Evolutionary conservation across 352 stramenopile genomes (phyloP).

Genomic region (Phytopythium mirpurense): DNA sequence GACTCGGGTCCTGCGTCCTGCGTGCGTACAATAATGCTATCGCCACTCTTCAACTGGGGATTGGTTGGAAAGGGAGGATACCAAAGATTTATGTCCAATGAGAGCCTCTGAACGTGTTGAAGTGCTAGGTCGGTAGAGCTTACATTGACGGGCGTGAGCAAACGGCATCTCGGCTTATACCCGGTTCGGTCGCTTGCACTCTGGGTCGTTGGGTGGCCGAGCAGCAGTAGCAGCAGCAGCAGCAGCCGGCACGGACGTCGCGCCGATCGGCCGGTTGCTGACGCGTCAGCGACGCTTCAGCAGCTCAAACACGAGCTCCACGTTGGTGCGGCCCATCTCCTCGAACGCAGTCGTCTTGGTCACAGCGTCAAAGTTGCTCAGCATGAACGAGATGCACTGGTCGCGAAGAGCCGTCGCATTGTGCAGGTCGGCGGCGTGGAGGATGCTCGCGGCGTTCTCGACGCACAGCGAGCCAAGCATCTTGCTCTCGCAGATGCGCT

Average conservation of each 20-base stretch:
- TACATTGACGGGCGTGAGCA: too few relatives aligned
- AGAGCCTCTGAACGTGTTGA: neutral
- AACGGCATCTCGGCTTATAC: neutral
- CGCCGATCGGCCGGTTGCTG: too few relatives aligned
- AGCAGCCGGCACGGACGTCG: neutral
- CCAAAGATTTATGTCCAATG: neutral
- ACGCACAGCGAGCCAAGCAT: conserved; percentile 95
- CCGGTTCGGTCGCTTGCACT: too few relatives aligned
- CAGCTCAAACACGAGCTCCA: conserved; percentile 98
- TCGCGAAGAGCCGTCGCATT: conserved; percentile 90
- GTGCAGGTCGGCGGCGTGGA: conserved; percentile 95
- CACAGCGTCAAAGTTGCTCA: conserved; percentile 96
- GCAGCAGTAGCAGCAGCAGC: neutral
- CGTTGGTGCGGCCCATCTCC: conserved; percentile 97
- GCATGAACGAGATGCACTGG: conserved; percentile 96
- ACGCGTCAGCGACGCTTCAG: conserved; percentile 72
- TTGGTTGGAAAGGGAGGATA: conserved; percentile 3
- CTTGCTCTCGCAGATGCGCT: conserved; percentile 93
- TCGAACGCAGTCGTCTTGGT: conserved; percentile 97
- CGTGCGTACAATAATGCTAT: too few relatives aligned
- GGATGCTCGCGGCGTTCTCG: conserved; percentile 95
- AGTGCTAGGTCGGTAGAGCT: too few relatives aligned
- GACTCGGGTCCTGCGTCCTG: neutral
- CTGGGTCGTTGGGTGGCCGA: too few relatives aligned
- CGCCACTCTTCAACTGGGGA: neutral